Base-by-base conservation (phyloP, 2,329 filamentous ascomycete genomes). In the Lasiodiplodia theobromae region DNA sequence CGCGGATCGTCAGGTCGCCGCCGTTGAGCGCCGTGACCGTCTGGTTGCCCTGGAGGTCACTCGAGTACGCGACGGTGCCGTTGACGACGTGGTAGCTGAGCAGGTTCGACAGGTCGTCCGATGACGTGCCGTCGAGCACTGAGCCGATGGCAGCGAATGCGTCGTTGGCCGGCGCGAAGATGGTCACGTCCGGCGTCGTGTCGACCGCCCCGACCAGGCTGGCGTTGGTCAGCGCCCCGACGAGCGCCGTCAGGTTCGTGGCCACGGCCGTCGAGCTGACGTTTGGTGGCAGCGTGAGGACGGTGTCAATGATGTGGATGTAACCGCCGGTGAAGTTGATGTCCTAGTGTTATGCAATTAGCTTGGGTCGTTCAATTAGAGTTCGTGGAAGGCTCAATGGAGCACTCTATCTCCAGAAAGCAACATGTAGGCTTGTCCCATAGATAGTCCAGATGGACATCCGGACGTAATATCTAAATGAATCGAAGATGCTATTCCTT, bases 81-180 rank as follows among this genome's bases (percentile, higher is more conserved):
- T 82, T 82, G 54, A 92, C 78, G 64, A 92, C 83, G 75, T 93
- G 90, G 78, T 92, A 92, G 31, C 83, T 79, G 40, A 92, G 82
- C 63, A 92, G 83, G 34, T 76, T 77, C 2, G 82, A 76, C 1
- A 91, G 80, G 16, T 87, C 77, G 4, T 82, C 76, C 0, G 77
- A 74, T 28, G 81, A 82, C 37, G 89, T 76, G 68, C 83, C 82
- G 34, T 77, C 75, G 12, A 88, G 74, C 2, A 84, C 79, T 62
- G 83, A 86, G 68, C 85, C 87, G 53, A 91, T 86, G 31, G 80
- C 77, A 40, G 84, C 80, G 79, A 91, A 88, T 14, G 88, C 88
- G 2, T 80, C 80, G 75, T 91, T 88, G 74, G 80, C 84, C 1
- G 90, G 89, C 0, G 86, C 88, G 71, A 92, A 91, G 70, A 92